Conservation (phyloP, 768 basidiomycete species). For the Mycena epipterygia region DNA sequence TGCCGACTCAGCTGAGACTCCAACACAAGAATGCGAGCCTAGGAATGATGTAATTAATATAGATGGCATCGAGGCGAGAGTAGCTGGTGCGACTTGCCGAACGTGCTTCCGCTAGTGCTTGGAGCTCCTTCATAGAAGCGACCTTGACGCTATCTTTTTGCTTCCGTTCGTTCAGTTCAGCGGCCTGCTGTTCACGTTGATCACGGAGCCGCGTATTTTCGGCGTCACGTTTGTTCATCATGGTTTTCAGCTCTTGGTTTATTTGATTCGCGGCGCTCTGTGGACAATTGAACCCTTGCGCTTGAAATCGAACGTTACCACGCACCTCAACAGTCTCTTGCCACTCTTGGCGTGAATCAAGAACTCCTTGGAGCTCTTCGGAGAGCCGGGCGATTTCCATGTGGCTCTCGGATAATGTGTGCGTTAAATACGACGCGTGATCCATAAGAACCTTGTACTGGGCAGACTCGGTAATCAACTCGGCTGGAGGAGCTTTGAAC, state of each 20-base stretch:
- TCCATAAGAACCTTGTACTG: slow-evolving; percentile 71
- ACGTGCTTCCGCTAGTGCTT: slow-evolving; percentile 74
- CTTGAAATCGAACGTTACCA: slow-evolving; percentile 28
- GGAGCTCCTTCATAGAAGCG: slow-evolving; percentile 73
- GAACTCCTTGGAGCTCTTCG: slow-evolving; percentile 59
- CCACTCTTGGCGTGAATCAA: slow-evolving; percentile 58
- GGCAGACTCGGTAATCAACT: slow-evolving; percentile 60
- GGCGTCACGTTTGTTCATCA: slow-evolving; percentile 73
- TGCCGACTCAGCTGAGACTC: slow-evolving; percentile 80
- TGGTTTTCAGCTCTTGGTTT: slow-evolving; percentile 73
- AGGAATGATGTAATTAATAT: slow-evolving; percentile 23
- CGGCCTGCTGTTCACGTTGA: slow-evolving; percentile 74
- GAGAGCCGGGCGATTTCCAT: slow-evolving; percentile 56
- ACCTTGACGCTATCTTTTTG: slow-evolving; percentile 72
- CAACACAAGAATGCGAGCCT: slow-evolving; percentile 83
- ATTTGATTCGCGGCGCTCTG: slow-evolving; percentile 59
- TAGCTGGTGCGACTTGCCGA: slow-evolving; percentile 51
- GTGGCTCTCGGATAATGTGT: slow-evolving; percentile 53
- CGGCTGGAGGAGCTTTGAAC: slow-evolving; percentile 59
- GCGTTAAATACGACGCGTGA: slow-evolving; percentile 64
- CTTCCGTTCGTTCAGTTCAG: slow-evolving; percentile 79
- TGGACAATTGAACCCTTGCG: slow-evolving; percentile 30
- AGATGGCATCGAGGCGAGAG: slow-evolving; percentile 24
- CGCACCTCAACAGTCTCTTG: slow-evolving; percentile 62
- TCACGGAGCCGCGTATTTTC: slow-evolving; percentile 80